phyloP scores from a whole-genome alignment of 73 alveolate genomes.

The Tetrahymena elliotti region DNA sequence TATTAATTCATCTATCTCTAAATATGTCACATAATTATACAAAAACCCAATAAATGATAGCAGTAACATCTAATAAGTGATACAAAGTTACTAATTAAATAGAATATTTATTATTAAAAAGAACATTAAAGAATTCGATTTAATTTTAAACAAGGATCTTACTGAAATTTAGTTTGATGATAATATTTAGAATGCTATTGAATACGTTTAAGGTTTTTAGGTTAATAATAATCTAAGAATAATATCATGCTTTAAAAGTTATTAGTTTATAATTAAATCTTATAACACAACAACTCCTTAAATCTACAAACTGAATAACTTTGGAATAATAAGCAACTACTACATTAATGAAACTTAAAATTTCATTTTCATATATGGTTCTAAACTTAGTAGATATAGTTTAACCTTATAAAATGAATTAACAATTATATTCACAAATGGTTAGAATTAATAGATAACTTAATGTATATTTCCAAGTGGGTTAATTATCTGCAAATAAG shows the following conservation, averaged over 20 bases:
- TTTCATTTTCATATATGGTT: neutral
- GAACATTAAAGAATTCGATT: neutral
- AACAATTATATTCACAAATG: neutral
- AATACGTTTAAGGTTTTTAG: neutral
- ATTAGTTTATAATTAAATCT: neutral
- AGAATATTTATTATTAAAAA: neutral
- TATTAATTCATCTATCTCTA: neutral
- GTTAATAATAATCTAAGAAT: neutral
- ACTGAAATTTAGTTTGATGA: neutral
- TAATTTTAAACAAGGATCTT: neutral
- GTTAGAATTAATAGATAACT: neutral
- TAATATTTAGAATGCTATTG: neutral
- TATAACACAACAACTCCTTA: neutral
- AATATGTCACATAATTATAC: neutral
- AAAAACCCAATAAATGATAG: neutral
- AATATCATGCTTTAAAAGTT: neutral
- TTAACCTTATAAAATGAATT: neutral
- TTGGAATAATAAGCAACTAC: neutral
- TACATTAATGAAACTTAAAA: neutral
- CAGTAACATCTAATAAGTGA: neutral
- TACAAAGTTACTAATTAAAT: neutral
- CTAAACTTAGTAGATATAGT: neutral
- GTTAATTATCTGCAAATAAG: neutral
- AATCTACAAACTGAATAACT: neutral
- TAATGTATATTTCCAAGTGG: neutral